Base-by-base conservation (phyloP, 257 asterid genomes). In the Rehmannia glutinosa region DNA sequence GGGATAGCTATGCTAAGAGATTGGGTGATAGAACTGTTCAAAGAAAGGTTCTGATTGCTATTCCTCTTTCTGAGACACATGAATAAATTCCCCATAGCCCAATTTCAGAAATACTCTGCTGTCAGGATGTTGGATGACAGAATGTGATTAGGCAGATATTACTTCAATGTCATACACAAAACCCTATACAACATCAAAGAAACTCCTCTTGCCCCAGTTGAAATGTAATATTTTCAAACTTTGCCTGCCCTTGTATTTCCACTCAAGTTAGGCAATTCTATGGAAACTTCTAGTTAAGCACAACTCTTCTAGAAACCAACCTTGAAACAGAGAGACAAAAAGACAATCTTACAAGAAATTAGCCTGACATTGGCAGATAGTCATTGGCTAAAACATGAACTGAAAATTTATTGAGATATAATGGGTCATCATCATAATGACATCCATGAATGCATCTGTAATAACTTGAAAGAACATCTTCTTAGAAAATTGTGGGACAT, bases 221-320 rank as follows among this genome's bases (percentile, higher is more conserved):
- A 15, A 28, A 27, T 43, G 19, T 24, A 10, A 42, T 55, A 32
- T 8, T 32, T 32, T 3, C 38, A 32, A 32, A 32, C 38, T 32
- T 32, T 32, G 38, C 89, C 91, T 11, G 71, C 81, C 71, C 87
- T 72, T 0, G 92, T 84, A 86, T 95, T 54, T 87, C 95, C 4
- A 90, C 91, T 62, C 86, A 62, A 2, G 82, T 78, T 13, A 88
- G 81, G 78, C 91, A 86, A 20, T 80, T 86, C 79, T 82, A 0
- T 87, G 85, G 69, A 88, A 75, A 45, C 80, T 81, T 15, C 93
- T 65, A 5, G 89, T 86, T 11, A 83, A 86, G 80, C 56, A 87
- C 86, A 2, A 83, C 86, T 71, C 86, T 70, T 67, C 84, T 90
- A 46, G 38, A 62, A 28, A 46, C 28, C 56, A 27, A 42, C 27